Base-by-base conservation (phyloP, 2,329 filamentous ascomycete genomes). In the Chaetomium strumarium region DNA sequence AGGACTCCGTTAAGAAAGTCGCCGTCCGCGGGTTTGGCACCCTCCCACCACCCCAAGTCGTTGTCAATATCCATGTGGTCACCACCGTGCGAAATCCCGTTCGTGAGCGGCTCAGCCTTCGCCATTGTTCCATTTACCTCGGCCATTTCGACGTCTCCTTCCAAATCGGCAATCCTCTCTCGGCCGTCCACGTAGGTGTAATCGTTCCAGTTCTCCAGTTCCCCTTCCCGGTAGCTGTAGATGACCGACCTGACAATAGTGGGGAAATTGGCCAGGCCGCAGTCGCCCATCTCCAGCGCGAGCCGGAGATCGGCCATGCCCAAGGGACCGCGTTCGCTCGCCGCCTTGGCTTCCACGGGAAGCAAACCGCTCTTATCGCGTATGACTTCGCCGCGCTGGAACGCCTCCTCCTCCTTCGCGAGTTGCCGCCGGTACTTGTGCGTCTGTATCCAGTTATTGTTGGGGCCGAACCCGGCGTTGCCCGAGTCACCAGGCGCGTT, bases 261-360 rank as follows among this genome's bases (percentile, higher is more conserved):
- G 0, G 88, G 89, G 71, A 93, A 91, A 55, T 88, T 83, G 10
- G 84, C 83, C 57, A 95, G 76, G 54, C 88, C 85, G 24, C 80
- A 81, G 49, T 93, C 88, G 12, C 86, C 84, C 58, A 96, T 78
- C 54, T 87, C 81, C 14, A 95, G 68, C 0, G 88, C 83, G 3
- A 96, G 73, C 36, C 86, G 79, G 44, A 96, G 69, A 66, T 96
- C 92, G 16, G 84, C 82, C 71, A 92, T 85, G 13, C 84, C 84
- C 1, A 96, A 70, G 1, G 88, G 82, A 6, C 83, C 80, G 37
- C 90, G 77, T 61, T 86, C 82, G 51, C 81, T 81, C 14, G 86
- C 84, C 49, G 86, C 85, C 65, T 87, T 90, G 3, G 87, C 81
- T 68, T 96, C 90, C 34, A 90, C 73, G 0, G 91, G 92, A 6